Base-by-base conservation (phyloP, 2,329 filamentous ascomycete genomes). In the Daldinia sp. region DNA sequence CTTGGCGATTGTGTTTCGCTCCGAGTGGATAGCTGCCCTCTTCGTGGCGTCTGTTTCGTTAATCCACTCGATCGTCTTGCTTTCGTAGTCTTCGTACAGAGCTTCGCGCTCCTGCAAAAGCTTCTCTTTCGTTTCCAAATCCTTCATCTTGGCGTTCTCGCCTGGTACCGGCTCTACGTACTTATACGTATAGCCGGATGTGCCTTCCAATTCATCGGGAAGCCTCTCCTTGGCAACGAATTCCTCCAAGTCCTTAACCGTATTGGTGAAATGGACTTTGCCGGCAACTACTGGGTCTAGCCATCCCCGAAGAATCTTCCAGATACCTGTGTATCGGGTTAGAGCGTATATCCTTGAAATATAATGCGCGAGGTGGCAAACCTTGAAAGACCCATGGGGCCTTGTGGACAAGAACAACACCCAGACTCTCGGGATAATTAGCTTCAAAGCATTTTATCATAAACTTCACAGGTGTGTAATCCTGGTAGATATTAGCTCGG, bases 391-490 rank as follows among this genome's bases (percentile, higher is more conserved):
- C 82, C 95, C 95, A 99, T 3, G 95, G 95, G 0, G 95, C 89
- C 77, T 97, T 97, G 82, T 99, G 95, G 34, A 99, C 92, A 45
- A 98, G 85, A 2, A 98, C 92, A 1, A 90, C 85, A 25, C 94
- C 95, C 1, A 99, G 84, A 48, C 88, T 94, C 77, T 99, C 95
- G 0, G 95, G 95, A 72, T 98, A 99, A 76, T 99, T 98, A 63
- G 95, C 95, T 80, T 99, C 95, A 74, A 99, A 99, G 77, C 94
- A 97, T 78, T 97, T 96, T 78, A 99, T 97, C 90, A 99, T 97
- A 80, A 98, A 99, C 74, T 97, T 99, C 59, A 99, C 92, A 1
- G 95, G 94, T 0, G 91, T 87, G 76, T 98, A 98, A 77, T 99
- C 95, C 88, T 90, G 58, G 10, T 15, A 11, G 11, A 37, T 30